Conservation (phyloP, 352 stramenopile species). For the Phytophthora lateralis region DNA sequence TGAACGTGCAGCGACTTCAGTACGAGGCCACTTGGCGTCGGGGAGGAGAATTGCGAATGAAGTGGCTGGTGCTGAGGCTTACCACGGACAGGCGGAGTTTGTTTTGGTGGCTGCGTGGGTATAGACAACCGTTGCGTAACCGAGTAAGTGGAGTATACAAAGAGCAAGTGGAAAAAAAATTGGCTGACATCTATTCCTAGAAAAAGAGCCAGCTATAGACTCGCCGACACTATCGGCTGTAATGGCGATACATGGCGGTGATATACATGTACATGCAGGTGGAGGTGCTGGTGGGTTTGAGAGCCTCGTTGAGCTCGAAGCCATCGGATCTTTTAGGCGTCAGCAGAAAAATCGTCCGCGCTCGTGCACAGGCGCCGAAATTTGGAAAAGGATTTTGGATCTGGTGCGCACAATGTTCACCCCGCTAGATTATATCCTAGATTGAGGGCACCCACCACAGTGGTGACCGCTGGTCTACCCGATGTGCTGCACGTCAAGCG, state of each 20-base stretch:
- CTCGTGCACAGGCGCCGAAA: not conserved
- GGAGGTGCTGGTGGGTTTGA: not conserved
- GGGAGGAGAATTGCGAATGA: slow-evolving; percentile 9
- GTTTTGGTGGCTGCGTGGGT: slow-evolving; percentile 12
- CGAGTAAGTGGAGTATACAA: slow-evolving; percentile 6
- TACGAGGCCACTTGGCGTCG: not conserved
- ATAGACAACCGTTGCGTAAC: slow-evolving; percentile 5
- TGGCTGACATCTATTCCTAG: slow-evolving; percentile 11
- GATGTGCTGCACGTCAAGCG: not conserved
- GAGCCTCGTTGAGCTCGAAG: not conserved
- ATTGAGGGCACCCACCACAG: too few species aligned
- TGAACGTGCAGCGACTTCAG: not conserved
- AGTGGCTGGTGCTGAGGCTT: slow-evolving; percentile 8
- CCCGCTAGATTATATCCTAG: not conserved
- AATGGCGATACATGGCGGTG: not conserved
- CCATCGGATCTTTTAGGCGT: not conserved
- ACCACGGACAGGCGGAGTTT: slow-evolving; percentile 8
- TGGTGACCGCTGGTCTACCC: too few species aligned
- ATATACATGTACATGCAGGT: not conserved
- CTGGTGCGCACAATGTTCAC: not conserved
- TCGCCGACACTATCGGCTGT: not conserved
- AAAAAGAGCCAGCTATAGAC: slow-evolving; percentile 26
- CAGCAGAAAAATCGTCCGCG: not conserved
- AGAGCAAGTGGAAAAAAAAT: slow-evolving; percentile 16
- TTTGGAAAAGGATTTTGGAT: slow-evolving; percentile 2